Evolutionary conservation across 2,329 filamentous ascomycete genomes (phyloP).

Genomic region (Trichophaea hybrida): DNA sequence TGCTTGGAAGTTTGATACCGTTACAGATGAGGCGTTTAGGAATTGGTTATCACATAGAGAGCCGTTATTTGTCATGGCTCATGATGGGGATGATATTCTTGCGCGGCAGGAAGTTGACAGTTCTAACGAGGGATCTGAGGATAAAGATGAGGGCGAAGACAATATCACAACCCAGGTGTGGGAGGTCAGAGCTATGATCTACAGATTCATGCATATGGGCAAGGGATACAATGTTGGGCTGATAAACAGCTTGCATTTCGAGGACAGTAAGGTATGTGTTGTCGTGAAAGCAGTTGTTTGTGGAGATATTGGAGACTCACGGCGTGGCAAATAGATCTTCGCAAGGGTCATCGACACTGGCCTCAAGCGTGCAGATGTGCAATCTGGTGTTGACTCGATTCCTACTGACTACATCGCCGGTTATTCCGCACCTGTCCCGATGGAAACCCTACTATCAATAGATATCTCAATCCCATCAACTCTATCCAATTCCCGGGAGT

Average conservation of each 20-base stretch:
- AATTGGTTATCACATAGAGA: slow-evolving; percentile 42
- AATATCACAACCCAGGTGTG: slow-evolving; percentile 16
- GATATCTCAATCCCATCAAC: not conserved
- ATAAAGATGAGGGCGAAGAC: slow-evolving; percentile 11
- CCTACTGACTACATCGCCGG: no score
- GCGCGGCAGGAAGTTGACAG: not conserved
- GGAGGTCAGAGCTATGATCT: slow-evolving; percentile 35
- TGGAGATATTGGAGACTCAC: no score
- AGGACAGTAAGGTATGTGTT: slow-evolving; percentile 36
- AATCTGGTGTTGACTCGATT: no score
- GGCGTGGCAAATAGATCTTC: no score
- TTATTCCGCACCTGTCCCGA: no score
- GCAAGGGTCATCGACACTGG: no score
- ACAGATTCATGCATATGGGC: slow-evolving; percentile 34
- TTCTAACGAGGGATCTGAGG: slow-evolving; percentile 1
- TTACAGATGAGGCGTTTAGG: slow-evolving; percentile 39
- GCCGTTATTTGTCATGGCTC: slow-evolving; percentile 54
- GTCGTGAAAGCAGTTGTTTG: not conserved
- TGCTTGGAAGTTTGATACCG: slow-evolving; percentile 37
- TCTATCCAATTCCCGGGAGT: not conserved
- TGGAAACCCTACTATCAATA: no score
- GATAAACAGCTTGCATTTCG: slow-evolving; percentile 45
- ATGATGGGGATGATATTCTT: slow-evolving; percentile 40
- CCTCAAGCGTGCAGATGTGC: no score
- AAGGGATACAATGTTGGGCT: slow-evolving; percentile 15